Evolutionary conservation across 2,329 filamentous ascomycete genomes (phyloP).

Genomic region (Capronia epimyces): DNA sequence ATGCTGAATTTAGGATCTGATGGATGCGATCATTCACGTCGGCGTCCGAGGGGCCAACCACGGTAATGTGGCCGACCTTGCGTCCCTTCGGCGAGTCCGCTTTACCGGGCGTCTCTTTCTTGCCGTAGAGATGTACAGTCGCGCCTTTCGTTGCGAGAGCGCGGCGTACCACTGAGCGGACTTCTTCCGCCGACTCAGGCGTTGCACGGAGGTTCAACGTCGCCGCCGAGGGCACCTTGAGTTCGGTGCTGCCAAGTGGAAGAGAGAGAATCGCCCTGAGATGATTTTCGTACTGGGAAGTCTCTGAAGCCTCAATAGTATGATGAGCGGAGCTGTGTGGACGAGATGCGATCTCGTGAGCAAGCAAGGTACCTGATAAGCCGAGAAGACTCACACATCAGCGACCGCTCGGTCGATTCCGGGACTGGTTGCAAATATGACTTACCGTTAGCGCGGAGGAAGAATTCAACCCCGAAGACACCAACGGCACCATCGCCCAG

Average conservation of each 20-base stretch:
- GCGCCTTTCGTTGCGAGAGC: background rate
- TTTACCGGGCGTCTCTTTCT: background rate
- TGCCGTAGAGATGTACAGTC: background rate
- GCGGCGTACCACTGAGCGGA: background rate
- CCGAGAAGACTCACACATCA: background rate
- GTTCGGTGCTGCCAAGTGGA: background rate
- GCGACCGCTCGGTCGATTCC: background rate
- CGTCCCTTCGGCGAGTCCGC: background rate
- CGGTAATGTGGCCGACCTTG: background rate
- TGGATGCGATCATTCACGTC: background rate
- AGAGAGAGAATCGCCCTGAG: background rate
- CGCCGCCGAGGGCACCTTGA: background rate
- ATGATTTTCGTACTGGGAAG: background rate
- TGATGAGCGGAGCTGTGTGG: background rate
- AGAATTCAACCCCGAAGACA: background rate
- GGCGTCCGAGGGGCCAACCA: background rate
- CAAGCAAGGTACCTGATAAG: background rate
- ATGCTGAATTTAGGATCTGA: background rate
- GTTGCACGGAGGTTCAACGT: background rate
- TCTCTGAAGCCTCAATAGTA: background rate
- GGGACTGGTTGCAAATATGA: background rate
- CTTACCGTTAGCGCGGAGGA: background rate
- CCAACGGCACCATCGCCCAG: background rate
- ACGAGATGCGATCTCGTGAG: background rate
- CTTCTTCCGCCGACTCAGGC: background rate